Evolutionary conservation across 2,329 filamentous ascomycete genomes (phyloP).

Genomic region (Venturia oleaginea): DNA sequence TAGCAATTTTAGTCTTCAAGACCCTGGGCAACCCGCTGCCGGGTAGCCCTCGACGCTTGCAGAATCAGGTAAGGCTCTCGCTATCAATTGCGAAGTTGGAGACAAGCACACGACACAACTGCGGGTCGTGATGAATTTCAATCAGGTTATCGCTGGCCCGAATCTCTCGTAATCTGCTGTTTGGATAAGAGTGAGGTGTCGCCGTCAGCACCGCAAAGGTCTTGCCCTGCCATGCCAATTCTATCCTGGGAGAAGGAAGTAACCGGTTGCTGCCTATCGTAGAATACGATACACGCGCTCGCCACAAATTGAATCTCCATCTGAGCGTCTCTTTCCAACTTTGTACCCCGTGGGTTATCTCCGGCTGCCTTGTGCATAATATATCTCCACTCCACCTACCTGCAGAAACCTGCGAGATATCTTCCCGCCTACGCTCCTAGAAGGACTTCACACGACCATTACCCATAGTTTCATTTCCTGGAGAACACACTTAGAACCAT

Average conservation of each 20-base stretch:
- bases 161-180: not conserved
- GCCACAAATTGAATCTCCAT: not conserved
- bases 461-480: not conserved
- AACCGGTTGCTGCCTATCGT: not conserved
- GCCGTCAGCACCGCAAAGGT: not conserved
- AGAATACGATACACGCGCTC: too few relatives aligned
- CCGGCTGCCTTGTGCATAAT: not conserved
- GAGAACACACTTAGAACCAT: not conserved
- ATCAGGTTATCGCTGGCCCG: not conserved
- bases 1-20: not conserved
- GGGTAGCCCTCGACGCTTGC: not conserved
- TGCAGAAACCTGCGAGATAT: not conserved
- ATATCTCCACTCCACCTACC: not conserved
- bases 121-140: not conserved
- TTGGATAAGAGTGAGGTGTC: not conserved
- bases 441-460: not conserved
- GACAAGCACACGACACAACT: not conserved
- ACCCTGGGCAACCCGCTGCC: not conserved
- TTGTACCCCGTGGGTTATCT: not conserved
- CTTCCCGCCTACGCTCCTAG: not conserved
- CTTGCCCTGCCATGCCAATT: not conserved
- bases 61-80: not conserved
- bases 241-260: not conserved
- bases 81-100: not conserved
- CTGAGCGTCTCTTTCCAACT: not conserved